A percentile compares a stretch with the other conserved stretches of the same genome.
Evolutionary conservation across 768 basidiomycete species (phyloP).

Genomic region (Agrocybe praecox): DNA sequence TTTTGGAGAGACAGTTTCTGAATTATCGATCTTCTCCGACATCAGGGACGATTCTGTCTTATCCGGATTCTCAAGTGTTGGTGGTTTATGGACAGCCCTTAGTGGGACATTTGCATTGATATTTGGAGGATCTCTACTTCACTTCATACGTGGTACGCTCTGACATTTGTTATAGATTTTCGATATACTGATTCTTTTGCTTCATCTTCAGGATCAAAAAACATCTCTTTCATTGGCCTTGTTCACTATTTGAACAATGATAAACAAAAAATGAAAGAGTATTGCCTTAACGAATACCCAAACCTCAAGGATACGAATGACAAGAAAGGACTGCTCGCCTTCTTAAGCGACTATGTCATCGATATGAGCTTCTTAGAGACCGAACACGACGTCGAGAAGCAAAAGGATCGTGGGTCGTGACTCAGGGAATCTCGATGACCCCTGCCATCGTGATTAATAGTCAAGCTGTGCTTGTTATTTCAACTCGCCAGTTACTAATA

Average conservation of each 20-base stretch:
- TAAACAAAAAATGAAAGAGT: neutral
- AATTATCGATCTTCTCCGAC: constrained; percentile 17
- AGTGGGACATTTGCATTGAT: constrained; percentile 20
- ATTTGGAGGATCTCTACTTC: constrained; percentile 20
- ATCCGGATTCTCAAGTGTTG: constrained; percentile 20
- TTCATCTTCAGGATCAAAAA: neutral
- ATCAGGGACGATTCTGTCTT: constrained; percentile 18
- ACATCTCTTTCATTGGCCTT: neutral
- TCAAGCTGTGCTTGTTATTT: too few relatives aligned
- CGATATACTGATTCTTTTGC: neutral
- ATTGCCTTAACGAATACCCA: neutral
- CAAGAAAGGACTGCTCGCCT: neutral
- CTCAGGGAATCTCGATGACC: too few relatives aligned
- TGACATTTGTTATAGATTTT: neutral
- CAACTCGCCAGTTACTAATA: too few relatives aligned
- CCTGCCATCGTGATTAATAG: too few relatives aligned
- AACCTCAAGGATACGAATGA: neutral
- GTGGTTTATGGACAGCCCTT: constrained; percentile 24
- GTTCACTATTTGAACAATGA: neutral
- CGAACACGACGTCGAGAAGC: neutral
- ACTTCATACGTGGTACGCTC: constrained; percentile 18
- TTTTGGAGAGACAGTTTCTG: constrained; percentile 8
- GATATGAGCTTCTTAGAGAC: neutral
- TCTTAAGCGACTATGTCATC: neutral
- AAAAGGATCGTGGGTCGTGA: too few relatives aligned